Evolutionary conservation across 2,329 filamentous ascomycete genomes (phyloP), one percentile per base, ranked within the genome.

Genomic region (Trichoderma citrinoviride): DNA sequence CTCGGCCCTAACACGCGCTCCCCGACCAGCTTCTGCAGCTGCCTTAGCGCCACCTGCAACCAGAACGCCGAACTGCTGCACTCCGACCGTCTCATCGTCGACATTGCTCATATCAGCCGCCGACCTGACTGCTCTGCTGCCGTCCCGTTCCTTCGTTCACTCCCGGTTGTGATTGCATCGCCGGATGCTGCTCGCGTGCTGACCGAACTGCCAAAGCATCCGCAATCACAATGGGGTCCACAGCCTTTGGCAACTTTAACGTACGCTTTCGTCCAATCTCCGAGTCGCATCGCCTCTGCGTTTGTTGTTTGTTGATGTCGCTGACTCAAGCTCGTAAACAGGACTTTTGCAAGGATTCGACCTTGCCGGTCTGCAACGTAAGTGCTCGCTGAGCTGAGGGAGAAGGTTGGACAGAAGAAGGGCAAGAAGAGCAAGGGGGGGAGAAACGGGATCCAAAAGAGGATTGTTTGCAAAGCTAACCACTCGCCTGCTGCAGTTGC

Each of bases 311-410:
- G 23, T 50, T 41, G 67, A 64, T 69, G 65, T 66, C 6, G 68
- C 72, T 74, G 69, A 73, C 66, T n/a, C 62, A 65, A 67, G 70
- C 70, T 67, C 47, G 49, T 54, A 66, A 73, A 61, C 73, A 94
- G 90, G 81, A 90, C 75, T 93, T 95, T 77, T 95, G 91, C 83
- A 89, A 86, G 75, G 90, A 93, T 80, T 91, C 91, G 72, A 93
- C 90, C 65, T 82, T 94, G 72, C 91, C 91, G 62, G 82, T 94
- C 72, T 95, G 91, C 83, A 94, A 94, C 84, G 90, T 93, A 84
- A 73, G 89, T 85, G 40, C 23, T 19, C 12, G 2, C 21, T 53
- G 21, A 23, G 8, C 40, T 52, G 19, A 33, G 27, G 19, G 17
- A 19, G 1, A 19, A n/a, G 49, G 2, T n/a, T 7, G n/a, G 37